These are phyloP conservation scores for Trichosporon asahii DNA, from an alignment of 1,284 basidiomycete species.

Conservation along the genomic window DNA sequence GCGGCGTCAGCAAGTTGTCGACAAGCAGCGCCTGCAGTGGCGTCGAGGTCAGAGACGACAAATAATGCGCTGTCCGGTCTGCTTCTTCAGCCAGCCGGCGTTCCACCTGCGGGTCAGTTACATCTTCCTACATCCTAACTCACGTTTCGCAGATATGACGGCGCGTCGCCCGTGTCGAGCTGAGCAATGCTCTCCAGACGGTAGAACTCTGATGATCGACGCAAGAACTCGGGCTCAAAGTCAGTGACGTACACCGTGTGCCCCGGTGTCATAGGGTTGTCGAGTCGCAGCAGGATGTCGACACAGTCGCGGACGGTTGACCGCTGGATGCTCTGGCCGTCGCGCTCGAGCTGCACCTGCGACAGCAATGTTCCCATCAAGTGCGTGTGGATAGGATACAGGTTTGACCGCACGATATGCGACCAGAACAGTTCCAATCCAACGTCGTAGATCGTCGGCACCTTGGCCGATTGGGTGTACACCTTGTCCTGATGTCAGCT, in stretches of 20 bases:
- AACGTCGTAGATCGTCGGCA: constrained; percentile 76
- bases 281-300: constrained; percentile 64
- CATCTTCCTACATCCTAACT: constrained; percentile 34
- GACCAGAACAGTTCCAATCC: constrained; percentile 79
- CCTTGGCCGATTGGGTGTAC: constrained; percentile 66
- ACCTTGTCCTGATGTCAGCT: constrained; percentile 72
- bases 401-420: constrained; percentile 67
- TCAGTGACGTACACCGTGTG: constrained; percentile 76
- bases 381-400: constrained; percentile 72
- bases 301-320: constrained; percentile 87
- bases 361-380: constrained; percentile 76
- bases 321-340: constrained; percentile 85
- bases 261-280: constrained; percentile 53
- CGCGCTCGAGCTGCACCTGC: constrained; percentile 86
- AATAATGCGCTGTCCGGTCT: constrained; percentile 82
- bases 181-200: constrained; percentile 68
- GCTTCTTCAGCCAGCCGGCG: constrained; percentile 78
- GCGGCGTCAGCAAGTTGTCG: constrained; percentile 70
- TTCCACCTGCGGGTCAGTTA: constrained; percentile 64
- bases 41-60: constrained; percentile 69
- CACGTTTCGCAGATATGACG: constrained; percentile 77
- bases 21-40: constrained; percentile 75
- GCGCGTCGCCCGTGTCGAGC: constrained; percentile 70
- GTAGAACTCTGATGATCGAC: constrained; percentile 78
- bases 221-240: constrained; percentile 78